phyloP scores from a whole-genome alignment of 2,329 filamentous ascomycete species.

The Diaporthe ampelina region DNA sequence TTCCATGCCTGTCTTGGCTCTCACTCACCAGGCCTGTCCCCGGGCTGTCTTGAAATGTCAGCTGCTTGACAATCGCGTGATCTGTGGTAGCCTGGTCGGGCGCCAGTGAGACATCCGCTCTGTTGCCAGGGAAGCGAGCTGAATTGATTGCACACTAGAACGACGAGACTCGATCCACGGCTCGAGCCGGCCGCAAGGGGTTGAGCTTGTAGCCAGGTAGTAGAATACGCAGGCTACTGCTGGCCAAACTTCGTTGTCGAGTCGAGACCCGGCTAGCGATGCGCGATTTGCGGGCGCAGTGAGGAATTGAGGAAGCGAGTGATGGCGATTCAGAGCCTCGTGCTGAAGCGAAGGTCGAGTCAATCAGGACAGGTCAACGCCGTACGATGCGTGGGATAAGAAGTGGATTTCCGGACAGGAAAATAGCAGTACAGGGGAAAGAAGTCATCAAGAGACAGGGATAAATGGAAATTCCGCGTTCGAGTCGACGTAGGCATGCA shows the following conservation, averaged over 20 bases:
- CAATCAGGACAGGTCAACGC: background rate
- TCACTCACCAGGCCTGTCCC: background rate
- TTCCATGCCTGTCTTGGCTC: slow-evolving; percentile 21
- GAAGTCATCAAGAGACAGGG: slow-evolving; percentile 13
- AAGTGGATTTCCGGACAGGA: background rate
- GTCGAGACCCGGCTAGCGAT: background rate
- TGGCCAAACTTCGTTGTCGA: background rate
- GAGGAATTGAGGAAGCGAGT: slow-evolving; percentile 5
- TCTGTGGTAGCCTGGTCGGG: background rate
- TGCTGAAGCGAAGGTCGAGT: background rate
- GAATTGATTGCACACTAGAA: background rate
- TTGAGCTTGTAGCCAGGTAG: slow-evolving; percentile 5
- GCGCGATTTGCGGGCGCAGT: slow-evolving; percentile 5
- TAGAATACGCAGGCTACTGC: background rate
- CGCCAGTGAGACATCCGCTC: slow-evolving; percentile 32
- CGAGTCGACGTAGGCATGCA: slow-evolving; percentile 16
- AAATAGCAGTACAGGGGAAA: background rate
- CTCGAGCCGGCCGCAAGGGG: slow-evolving; percentile 9
- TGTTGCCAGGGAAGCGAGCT: background rate
- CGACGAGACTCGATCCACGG: slow-evolving; percentile 18
- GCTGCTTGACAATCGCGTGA: slow-evolving; percentile 7
- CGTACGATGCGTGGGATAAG: background rate
- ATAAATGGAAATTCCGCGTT: slow-evolving; percentile 16
- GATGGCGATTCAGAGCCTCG: background rate
- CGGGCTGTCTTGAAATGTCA: slow-evolving; percentile 1